Evolutionary conservation across 495 filamentous ascomycete genomes (phyloP).

Genomic region (Bombardia bombarda): DNA sequence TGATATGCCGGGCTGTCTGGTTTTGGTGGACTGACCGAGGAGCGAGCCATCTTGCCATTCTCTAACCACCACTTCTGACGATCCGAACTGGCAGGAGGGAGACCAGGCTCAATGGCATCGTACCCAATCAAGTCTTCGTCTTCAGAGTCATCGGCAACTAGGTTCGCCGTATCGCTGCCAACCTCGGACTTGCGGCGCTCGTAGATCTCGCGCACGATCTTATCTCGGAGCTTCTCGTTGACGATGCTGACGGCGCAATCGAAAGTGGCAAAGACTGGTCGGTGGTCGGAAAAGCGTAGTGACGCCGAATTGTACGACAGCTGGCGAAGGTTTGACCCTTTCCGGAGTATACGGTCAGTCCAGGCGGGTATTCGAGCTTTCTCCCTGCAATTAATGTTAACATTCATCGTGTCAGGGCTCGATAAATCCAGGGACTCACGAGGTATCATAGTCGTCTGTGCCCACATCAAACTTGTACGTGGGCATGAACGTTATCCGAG

Average conservation of each 20-base stretch:
- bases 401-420: not conserved
- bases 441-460: slow-evolving; percentile 82
- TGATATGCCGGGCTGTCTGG: slow-evolving; percentile 33
- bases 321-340: slow-evolving; percentile 76
- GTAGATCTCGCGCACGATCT: slow-evolving; percentile 65
- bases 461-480: slow-evolving; percentile 95
- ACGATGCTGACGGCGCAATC: slow-evolving; percentile 72
- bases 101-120: slow-evolving; percentile 65
- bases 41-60: slow-evolving; percentile 70
- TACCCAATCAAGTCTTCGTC: slow-evolving; percentile 70
- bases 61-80: slow-evolving; percentile 92
- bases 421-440: slow-evolving; percentile 44
- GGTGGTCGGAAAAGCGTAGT: slow-evolving; percentile 84
- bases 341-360: slow-evolving; percentile 88
- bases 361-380: slow-evolving; percentile 93
- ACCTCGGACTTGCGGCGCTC: slow-evolving; percentile 54
- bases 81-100: slow-evolving; percentile 88
- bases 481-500: slow-evolving; percentile 73
- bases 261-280: slow-evolving; percentile 86
- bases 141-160: slow-evolving; percentile 50
- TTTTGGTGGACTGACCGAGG: slow-evolving; percentile 56
- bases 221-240: slow-evolving; percentile 62
- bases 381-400: slow-evolving; percentile 47
- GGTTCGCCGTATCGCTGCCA: slow-evolving; percentile 34
- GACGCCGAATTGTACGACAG: slow-evolving; percentile 69